Conservation (phyloP, 176 grass and related monocot genomes). For the Oryza meyeriana region DNA sequence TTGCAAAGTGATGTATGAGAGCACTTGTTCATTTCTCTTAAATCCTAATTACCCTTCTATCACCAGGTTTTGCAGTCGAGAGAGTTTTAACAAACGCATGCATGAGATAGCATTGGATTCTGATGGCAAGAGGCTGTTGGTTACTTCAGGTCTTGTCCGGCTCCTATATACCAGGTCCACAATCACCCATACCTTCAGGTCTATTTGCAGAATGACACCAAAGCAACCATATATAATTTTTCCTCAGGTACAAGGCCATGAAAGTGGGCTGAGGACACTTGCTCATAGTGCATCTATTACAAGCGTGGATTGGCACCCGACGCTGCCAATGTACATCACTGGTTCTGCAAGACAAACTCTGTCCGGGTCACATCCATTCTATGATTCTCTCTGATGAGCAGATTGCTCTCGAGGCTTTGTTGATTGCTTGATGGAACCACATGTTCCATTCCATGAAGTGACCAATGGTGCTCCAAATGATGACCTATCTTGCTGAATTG, state of each 20-base stretch:
- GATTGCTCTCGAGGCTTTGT: not conserved
- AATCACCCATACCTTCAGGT: not conserved
- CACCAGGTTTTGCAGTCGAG: slow-evolving; percentile 76
- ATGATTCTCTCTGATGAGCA: slow-evolving; percentile 30
- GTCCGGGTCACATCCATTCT: slow-evolving; percentile 90
- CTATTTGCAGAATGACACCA: slow-evolving; percentile 12
- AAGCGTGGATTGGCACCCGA: slow-evolving; percentile 93
- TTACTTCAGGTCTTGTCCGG: slow-evolving; percentile 79
- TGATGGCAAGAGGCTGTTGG: slow-evolving; percentile 80
- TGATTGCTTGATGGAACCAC: not conserved
- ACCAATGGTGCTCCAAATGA: not conserved
- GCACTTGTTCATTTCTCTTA: slow-evolving; percentile 22
- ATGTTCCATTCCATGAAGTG: not conserved
- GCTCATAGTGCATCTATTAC: slow-evolving; percentile 66
- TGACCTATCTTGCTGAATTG: not conserved
- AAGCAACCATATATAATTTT: slow-evolving; percentile 6
- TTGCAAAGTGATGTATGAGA: not conserved
- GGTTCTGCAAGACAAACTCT: slow-evolving; percentile 76
- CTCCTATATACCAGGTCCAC: slow-evolving; percentile 84
- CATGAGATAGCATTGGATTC: slow-evolving; percentile 90
- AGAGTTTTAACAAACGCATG: slow-evolving; percentile 69
- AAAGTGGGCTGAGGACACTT: slow-evolving; percentile 66
- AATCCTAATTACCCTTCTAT: slow-evolving; percentile 14
- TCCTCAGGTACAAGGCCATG: slow-evolving; percentile 74
- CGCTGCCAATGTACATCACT: slow-evolving; percentile 74